Evolutionary conservation across 2,329 filamentous ascomycete genomes (phyloP), one percentile per base, ranked within the genome.

Genomic region (Huntiella abstrusa): DNA sequence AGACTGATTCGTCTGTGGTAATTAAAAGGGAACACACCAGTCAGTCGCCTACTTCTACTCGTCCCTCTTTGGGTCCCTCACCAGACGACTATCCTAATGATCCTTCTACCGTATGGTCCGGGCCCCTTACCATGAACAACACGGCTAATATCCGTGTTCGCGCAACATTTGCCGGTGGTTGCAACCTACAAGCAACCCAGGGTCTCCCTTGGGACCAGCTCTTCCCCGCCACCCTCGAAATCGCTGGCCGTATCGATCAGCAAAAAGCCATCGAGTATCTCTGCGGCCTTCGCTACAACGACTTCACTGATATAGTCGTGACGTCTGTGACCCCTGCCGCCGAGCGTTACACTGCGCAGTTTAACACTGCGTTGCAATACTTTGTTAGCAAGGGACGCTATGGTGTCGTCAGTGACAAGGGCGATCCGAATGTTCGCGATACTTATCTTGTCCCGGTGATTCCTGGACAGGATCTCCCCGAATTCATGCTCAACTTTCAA

Each of bases 361-460:
- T 93, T 56, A 70, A 81, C 52, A 71, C 73, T 13, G 68, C 96
- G n/a, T 83, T 87, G 55, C 73, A 86, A 45, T 96, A 98, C 62
- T 96, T 98, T 58, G 68, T 77, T 37, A 71, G 70, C 43, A 83
- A 88, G 56, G 74, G 82, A 52, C 73, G 86, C 33, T 98, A 93
- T 59, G 88, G 86, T 15, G 88, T 96, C 1, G 71, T 95, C 5
- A 79, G 79, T 11, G 83, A 88, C 57, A 81, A 83, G 59, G 72
- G 73, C 1, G 64, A 77, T 28, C 72, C 76, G 15, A 80, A 85
- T 50, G 81, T 95, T 42, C 80, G 86, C 50, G 88, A 96, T 57
- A 83, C 87, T 1, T 96, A 96, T 59, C 72, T 96, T 32, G 80
- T 95, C 7, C 88, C 91, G 0, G 75, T 96, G 4, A 75, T 85